phyloP scores from a whole-genome alignment of 1,284 basidiomycete species.

The Veloboletus limbatus region DNA sequence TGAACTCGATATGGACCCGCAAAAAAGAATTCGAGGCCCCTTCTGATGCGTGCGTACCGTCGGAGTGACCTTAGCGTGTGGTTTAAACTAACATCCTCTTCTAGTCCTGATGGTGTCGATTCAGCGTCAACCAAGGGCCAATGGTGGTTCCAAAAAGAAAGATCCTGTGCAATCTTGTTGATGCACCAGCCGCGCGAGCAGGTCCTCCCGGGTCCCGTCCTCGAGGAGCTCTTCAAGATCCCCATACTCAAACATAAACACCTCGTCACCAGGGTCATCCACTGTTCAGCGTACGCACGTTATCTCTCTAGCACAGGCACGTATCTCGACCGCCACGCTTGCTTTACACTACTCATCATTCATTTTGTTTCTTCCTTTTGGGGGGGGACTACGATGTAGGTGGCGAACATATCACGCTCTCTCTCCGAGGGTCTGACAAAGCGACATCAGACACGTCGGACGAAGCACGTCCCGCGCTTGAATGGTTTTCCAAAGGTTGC shows the following conservation, averaged over 20 bases:
- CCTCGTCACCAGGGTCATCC: constrained; percentile 10
- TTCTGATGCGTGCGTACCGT: constrained; percentile 4
- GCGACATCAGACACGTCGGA: not conserved
- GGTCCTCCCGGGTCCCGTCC: constrained; percentile 10
- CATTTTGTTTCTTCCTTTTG: no score
- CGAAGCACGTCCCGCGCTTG: not conserved
- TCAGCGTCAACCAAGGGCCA: constrained; percentile 15
- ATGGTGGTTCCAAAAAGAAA: constrained; percentile 13
- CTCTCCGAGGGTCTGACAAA: constrained; percentile 4
- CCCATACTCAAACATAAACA: constrained; percentile 15
- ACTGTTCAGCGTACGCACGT: constrained; percentile 16
- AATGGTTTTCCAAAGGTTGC: constrained; percentile 4
- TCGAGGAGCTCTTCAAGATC: constrained; percentile 17
- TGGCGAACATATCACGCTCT: not conserved
- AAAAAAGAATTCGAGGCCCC: constrained; percentile 12
- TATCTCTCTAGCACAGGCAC: constrained; percentile 13
- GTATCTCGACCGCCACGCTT: not conserved
- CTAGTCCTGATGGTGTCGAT: constrained; percentile 2
- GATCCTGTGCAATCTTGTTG: constrained; percentile 13
- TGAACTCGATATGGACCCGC: constrained; percentile 14
- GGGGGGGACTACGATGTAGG: no score
- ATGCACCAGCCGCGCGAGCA: constrained; percentile 15
- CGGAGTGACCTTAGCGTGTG: not conserved
- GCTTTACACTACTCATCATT: no score
- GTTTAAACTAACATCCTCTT: no score